phyloP scores from a whole-genome alignment of 108 stramenopile species.

The Epithemia pelagica region DNA sequence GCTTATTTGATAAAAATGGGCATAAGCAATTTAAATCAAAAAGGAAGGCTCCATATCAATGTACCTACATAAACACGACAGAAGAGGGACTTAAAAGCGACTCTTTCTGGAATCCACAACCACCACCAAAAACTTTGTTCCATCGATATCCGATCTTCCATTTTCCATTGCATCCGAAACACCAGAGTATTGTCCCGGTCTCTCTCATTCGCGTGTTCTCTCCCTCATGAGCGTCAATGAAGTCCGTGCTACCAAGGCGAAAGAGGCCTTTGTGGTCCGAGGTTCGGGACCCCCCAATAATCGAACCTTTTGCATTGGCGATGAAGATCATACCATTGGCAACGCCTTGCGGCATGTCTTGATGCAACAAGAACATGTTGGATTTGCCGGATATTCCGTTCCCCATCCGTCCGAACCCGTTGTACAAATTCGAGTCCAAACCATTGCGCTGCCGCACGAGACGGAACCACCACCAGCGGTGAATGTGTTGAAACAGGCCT shows the following conservation, averaged over 20 bases:
- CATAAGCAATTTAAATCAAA: too few relatives aligned
- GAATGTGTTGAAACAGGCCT: conserved; percentile 63
- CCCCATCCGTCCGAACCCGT: conserved; percentile 95
- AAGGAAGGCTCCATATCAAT: too few relatives aligned
- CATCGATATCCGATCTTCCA: too few relatives aligned
- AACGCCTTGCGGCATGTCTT: conserved; percentile 89
- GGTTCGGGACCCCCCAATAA: conserved; percentile 63
- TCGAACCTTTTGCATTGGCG: conserved; percentile 82
- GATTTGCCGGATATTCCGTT: conserved; percentile 93
- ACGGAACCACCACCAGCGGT: conserved; percentile 35
- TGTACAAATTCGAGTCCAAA: conserved; percentile 90
- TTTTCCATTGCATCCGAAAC: too few relatives aligned
- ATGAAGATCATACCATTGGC: conserved; percentile 96
- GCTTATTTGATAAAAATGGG: too few relatives aligned
- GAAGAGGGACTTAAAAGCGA: too few relatives aligned
- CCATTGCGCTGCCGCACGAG: conserved; percentile 23
- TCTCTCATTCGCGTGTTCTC: too few relatives aligned
- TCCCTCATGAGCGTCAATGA: conserved; percentile 58
- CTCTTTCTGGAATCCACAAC: too few relatives aligned
- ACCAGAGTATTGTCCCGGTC: too few relatives aligned
- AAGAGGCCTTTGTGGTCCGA: conserved; percentile 37
- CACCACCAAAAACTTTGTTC: too few relatives aligned
- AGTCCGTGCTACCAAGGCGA: conserved; percentile 44
- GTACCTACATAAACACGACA: too few relatives aligned
- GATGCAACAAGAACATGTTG: conserved; percentile 47